A percentile compares a stretch with the other conserved stretches of the same genome.
phyloP scores from a whole-genome alignment of 306 rosid species.

The Inga laurina region DNA sequence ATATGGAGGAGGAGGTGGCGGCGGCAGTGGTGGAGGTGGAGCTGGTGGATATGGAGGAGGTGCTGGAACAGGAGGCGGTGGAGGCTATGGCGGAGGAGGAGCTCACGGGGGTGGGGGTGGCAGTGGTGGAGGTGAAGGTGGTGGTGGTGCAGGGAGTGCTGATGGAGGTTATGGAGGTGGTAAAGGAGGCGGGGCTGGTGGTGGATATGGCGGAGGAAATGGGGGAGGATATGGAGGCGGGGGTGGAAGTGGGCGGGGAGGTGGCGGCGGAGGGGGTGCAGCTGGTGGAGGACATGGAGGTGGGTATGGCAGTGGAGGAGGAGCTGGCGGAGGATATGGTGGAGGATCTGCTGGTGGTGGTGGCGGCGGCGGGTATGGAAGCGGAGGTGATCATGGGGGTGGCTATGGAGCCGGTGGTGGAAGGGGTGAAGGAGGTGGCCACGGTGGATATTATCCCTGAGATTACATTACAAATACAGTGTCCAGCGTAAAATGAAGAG shows the following conservation, averaged over 20 bases:
- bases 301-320: neutral
- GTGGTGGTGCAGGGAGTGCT: too few species aligned
- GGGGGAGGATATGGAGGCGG: conserved; percentile 36
- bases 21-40: conserved; percentile 35
- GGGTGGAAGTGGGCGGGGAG: too few species aligned
- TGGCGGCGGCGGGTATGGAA: neutral
- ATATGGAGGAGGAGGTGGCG: neutral
- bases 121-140: too few species aligned
- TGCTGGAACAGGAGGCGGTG: conserved; percentile 29
- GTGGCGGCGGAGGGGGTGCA: neutral
- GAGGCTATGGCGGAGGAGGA: conserved; percentile 28
- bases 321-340: neutral
- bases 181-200: conserved; percentile 42
- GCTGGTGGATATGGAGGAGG: conserved; percentile 31
- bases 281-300: neutral
- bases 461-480: neutral
- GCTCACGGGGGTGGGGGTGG: conserved; percentile 54
- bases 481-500: neutral
- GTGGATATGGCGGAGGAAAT: conserved; percentile 39
- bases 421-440: neutral
- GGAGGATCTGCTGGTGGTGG: neutral
- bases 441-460: neutral
- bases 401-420: neutral
- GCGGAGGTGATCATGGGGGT: neutral
- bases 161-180: too few species aligned